A percentile compares a stretch with the other conserved stretches of the same genome.
Conservation (phyloP, 257 asterid species). For the Solanum neorickii region DNA sequence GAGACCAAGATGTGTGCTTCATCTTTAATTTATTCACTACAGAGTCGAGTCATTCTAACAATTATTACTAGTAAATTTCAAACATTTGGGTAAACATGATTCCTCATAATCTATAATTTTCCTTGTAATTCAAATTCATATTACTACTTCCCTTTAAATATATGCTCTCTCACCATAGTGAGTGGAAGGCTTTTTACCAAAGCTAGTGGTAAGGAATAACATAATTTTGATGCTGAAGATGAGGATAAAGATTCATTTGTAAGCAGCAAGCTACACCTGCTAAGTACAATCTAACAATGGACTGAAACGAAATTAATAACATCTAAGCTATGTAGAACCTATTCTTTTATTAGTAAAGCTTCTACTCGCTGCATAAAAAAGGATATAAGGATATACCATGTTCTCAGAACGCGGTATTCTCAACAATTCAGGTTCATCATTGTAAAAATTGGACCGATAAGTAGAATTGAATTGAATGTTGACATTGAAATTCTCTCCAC, state of each 20-base stretch:
- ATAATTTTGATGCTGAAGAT: neutral
- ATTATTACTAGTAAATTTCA: neutral
- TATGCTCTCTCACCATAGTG: neutral
- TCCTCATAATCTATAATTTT: neutral
- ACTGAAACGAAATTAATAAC: neutral
- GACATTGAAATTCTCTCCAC: constrained; percentile 12
- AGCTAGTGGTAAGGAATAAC: neutral
- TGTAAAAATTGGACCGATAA: neutral
- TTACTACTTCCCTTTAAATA: neutral
- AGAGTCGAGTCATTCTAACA: neutral
- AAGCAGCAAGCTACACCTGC: neutral
- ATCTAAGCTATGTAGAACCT: neutral
- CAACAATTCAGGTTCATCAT: neutral
- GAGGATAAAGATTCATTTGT: neutral
- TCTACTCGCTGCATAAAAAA: neutral
- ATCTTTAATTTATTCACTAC: neutral
- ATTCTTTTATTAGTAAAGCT: neutral
- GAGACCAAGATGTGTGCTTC: neutral
- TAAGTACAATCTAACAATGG: neutral
- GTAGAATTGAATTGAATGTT: constrained; percentile 23
- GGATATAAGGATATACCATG: constrained; percentile 15
- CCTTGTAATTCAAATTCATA: neutral
- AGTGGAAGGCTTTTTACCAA: neutral
- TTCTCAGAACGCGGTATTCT: constrained; percentile 15
- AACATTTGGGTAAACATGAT: neutral